Base-by-base conservation (phyloP, 768 basidiomycete species). In the Pluteus cervinus region DNA sequence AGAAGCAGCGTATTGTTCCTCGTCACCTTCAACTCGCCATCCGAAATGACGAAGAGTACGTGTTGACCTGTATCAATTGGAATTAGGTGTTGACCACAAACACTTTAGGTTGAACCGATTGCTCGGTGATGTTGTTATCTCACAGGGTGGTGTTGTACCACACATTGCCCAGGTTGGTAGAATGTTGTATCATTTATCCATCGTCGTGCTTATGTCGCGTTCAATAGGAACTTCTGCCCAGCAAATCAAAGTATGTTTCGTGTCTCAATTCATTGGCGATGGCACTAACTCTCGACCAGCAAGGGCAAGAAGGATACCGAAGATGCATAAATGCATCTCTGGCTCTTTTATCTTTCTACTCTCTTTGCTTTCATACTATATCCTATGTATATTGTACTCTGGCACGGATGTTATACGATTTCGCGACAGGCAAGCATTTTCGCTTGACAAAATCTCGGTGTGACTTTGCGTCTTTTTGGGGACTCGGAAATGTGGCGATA, bases 1-100 rank as follows among this genome's bases (percentile, higher is more conserved):
- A 88, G 74, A 88, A 92, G 69, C 85, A 89, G 47, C 89, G 92
- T 77, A 93, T 94, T 54, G 87, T 93, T 18, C 92, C 91, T 31
- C 84, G 92, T 61, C 92, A 96, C 63, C 68, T 94, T 33, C 91
- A 96, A 61, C 79, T 94, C 46, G 91, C 91, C 45, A 91, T 96
- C 63, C 79, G 92, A 36, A 90, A 93, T 59, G 90, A 93, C 45
- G 90, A 93, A 62, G 90, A 88, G 81, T 82, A 49, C 42, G 76
- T 63, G 16, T 30, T 35, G 14, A 12, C 37, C 33, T 44, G 37
- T 34, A 20, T 34, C 42, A 31, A n/a, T 26, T 29, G 24, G 17
- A n/a, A n/a, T 36, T 24, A 41, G 24, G 30, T 31, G 16, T 24
- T 37, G n/a, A 33, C 30, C 15, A 9, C 25, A 14, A 14, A 26